A percentile compares a stretch with the other conserved stretches of the same genome.
Evolutionary conservation across 768 basidiomycete species (phyloP).

Genomic region (Auricularia auricula-judae): DNA sequence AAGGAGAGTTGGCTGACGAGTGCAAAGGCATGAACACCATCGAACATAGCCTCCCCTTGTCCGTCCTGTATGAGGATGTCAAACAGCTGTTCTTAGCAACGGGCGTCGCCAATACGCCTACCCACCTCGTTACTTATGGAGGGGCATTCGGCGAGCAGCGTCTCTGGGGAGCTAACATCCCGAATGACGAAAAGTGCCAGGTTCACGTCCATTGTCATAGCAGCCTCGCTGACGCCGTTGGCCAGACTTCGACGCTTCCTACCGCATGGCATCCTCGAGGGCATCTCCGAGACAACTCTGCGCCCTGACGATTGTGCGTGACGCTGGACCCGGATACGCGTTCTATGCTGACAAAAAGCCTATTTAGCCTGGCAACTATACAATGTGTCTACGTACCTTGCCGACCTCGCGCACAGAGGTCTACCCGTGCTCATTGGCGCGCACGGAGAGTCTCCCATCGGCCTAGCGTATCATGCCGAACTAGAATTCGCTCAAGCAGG

Average conservation of each 20-base stretch:
- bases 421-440: conserved; percentile 58
- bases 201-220: background rate
- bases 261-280: conserved; percentile 53
- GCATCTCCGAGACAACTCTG: conserved; percentile 46
- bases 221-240: background rate
- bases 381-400: conserved; percentile 57
- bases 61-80: conserved; percentile 56
- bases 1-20: no score
- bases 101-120: conserved; percentile 64
- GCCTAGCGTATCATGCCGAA: conserved; percentile 65
- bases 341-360: no score
- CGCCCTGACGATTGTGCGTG: conserved; percentile 48
- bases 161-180: conserved; percentile 56
- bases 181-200: conserved; percentile 54
- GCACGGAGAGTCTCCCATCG: conserved; percentile 55
- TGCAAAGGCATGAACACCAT: conserved; percentile 61
- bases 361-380: conserved; percentile 44
- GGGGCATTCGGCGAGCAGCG: conserved; percentile 58
- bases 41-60: conserved; percentile 59
- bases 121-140: conserved; percentile 68
- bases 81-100: conserved; percentile 49
- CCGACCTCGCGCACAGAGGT: conserved; percentile 57
- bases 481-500: conserved; percentile 55
- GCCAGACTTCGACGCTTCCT: conserved; percentile 50
- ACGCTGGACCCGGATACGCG: background rate